Evolutionary conservation across 768 basidiomycete genomes (phyloP).

Genomic region (Mycena epipterygia): DNA sequence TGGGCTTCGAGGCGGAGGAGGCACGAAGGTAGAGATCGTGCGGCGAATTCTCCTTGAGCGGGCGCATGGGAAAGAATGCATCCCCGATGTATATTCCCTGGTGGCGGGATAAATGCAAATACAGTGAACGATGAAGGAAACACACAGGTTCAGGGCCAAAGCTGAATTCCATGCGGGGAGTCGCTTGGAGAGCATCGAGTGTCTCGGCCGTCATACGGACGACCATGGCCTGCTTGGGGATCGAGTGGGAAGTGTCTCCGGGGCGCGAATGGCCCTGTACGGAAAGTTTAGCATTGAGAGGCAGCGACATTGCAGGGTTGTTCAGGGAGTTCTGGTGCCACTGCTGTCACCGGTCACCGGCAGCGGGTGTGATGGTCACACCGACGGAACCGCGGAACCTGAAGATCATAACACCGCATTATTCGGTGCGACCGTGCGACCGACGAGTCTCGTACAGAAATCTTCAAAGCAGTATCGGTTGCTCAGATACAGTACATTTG

Average conservation of each 20-base stretch:
- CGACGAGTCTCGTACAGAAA: too few species aligned
- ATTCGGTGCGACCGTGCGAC: too few species aligned
- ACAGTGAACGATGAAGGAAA: constrained; percentile 17
- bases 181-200: constrained; percentile 73
- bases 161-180: constrained; percentile 67
- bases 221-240: constrained; percentile 81
- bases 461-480: too few species aligned
- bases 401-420: too few species aligned
- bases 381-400: too few species aligned
- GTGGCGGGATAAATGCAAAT: neutral
- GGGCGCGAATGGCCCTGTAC: constrained; percentile 71
- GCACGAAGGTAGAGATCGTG: constrained; percentile 84
- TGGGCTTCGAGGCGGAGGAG: constrained; percentile 68
- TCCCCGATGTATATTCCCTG: constrained; percentile 80
- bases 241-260: constrained; percentile 68
- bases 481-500: too few species aligned
- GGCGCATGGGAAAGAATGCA: constrained; percentile 71
- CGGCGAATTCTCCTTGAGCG: constrained; percentile 64
- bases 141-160: constrained; percentile 74
- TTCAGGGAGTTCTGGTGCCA: neutral
- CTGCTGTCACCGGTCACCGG: too few species aligned
- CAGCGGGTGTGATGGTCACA: too few species aligned
- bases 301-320: constrained; percentile 71
- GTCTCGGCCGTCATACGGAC: constrained; percentile 82
- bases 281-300: constrained; percentile 64